Evolutionary conservation across 2,329 filamentous ascomycete species (phyloP).

Genomic region (Ophiognomonia clavigignenti-juglandacearum): DNA sequence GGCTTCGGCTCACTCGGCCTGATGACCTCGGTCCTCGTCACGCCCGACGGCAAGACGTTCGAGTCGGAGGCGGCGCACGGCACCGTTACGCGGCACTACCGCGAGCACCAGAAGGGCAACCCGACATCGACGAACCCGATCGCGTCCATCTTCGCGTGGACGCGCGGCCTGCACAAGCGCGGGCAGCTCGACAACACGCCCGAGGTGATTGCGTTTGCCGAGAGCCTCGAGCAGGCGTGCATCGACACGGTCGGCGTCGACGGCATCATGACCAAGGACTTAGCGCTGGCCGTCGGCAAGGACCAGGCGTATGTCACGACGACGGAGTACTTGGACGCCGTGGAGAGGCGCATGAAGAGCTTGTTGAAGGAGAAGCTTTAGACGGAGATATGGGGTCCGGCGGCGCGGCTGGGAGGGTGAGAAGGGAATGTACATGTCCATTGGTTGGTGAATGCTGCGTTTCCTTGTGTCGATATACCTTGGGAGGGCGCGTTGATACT

Average conservation of each 20-base stretch:
- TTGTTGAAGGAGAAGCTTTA: constrained; percentile 75
- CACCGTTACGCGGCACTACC: constrained; percentile 96
- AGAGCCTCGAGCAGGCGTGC: constrained; percentile 88
- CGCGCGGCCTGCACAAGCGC: constrained; percentile 86
- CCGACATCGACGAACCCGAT: constrained; percentile 99
- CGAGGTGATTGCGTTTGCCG: constrained; percentile 84
- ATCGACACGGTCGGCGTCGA: constrained; percentile 91
- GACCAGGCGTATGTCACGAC: constrained; percentile 89
- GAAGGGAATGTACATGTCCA: too few species aligned
- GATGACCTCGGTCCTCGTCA: constrained; percentile 97
- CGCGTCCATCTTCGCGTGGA: constrained; percentile 99
- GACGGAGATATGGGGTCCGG: too few species aligned
- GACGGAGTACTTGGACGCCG: constrained; percentile 83
- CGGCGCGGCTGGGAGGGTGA: too few species aligned
- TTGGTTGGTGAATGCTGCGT: too few species aligned
- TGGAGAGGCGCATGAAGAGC: constrained; percentile 82
- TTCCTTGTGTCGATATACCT: too few species aligned
- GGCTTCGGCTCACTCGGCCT: constrained; percentile 96
- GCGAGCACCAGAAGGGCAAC: constrained; percentile 96
- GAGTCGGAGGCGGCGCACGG: constrained; percentile 98
- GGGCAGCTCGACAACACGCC: constrained; percentile 91
- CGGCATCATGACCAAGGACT: constrained; percentile 98
- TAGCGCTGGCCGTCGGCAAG: constrained; percentile 92
- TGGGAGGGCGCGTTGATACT: too few species aligned
- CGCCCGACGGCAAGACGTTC: constrained; percentile 93